Evolutionary conservation across 805 yeast species (phyloP).

Genomic region (Schizosaccharomyces cryophilus): DNA sequence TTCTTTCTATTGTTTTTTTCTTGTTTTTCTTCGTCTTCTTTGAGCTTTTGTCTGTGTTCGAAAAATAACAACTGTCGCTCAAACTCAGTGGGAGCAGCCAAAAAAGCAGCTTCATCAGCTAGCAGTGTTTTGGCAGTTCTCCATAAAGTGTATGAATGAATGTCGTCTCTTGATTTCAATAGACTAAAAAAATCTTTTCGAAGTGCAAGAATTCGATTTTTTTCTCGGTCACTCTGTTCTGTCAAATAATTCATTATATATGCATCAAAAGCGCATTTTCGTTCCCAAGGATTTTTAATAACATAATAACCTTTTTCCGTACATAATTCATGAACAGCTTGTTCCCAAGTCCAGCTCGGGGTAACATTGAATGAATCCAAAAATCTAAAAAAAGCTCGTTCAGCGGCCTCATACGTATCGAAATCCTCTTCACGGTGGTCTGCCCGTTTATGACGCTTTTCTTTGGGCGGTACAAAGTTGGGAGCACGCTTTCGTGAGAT

Average conservation of each 20-base stretch:
- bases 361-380: constrained; percentile 34
- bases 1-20: constrained; percentile 10
- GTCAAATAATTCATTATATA: constrained; percentile 19
- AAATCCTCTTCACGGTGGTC: background rate
- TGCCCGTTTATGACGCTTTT: background rate
- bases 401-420: constrained; percentile 16
- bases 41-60: background rate
- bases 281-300: constrained; percentile 31
- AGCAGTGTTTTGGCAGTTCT: background rate
- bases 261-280: constrained; percentile 40
- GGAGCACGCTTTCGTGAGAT: background rate
- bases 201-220: constrained; percentile 31
- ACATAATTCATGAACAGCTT: constrained; percentile 34
- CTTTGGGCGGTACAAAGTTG: background rate
- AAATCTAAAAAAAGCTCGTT: constrained; percentile 25
- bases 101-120: constrained; percentile 1
- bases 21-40: constrained; percentile 1
- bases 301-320: constrained; percentile 44
- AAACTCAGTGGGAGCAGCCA: background rate
- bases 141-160: constrained; percentile 10
- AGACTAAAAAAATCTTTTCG: constrained; percentile 24
- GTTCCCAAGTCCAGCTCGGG: constrained; percentile 50
- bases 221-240: constrained; percentile 15
- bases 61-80: background rate
- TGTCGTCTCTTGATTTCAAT: constrained; percentile 7